Percentiles rank a stretch among this genome's conserved stretches.
These are phyloP conservation scores for Tricholoma saponaceum DNA, from an alignment of 768 basidiomycete species.

Conservation along the genomic window DNA sequence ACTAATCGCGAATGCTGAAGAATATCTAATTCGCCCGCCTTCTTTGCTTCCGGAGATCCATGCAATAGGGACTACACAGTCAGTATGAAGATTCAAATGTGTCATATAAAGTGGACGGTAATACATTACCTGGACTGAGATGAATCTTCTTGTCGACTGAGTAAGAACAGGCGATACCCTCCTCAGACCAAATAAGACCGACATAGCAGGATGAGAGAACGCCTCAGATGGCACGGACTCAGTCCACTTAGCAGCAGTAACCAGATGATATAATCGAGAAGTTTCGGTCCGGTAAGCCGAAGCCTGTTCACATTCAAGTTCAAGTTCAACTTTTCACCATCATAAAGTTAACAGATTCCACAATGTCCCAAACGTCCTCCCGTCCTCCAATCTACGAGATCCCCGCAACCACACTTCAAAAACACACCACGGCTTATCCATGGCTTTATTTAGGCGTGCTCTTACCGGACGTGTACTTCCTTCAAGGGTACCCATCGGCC, in stretches of 20 bases:
- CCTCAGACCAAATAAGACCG: conserved; percentile 26
- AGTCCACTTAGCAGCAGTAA: background rate
- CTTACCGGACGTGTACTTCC: conserved; percentile 24
- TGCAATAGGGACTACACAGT: conserved; percentile 74
- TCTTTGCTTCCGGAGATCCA: conserved; percentile 89
- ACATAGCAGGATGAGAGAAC: conserved; percentile 21
- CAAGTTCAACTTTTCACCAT: too few relatives aligned
- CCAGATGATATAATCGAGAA: background rate
- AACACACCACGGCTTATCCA: conserved; percentile 30
- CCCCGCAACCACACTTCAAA: conserved; percentile 38
- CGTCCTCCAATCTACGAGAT: background rate
- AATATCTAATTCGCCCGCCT: conserved; percentile 69
- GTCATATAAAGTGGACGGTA: conserved; percentile 8
- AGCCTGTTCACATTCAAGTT: background rate
- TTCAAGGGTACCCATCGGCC: conserved; percentile 8
- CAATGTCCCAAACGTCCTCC: background rate
- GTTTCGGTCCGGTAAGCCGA: too few relatives aligned
- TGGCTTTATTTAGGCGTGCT: conserved; percentile 20
- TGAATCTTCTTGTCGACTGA: conserved; percentile 37
- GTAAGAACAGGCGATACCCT: conserved; percentile 20
- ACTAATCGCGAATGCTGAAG: conserved; percentile 86
- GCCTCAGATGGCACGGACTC: background rate
- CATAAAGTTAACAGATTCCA: background rate
- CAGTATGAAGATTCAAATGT: conserved; percentile 19
- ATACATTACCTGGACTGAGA: conserved; percentile 59